Percentiles rank a stretch among this genome's conserved stretches.
phyloP scores from a whole-genome alignment of 371 early-diverging fungal species.

The Mortierella polycephala region DNA sequence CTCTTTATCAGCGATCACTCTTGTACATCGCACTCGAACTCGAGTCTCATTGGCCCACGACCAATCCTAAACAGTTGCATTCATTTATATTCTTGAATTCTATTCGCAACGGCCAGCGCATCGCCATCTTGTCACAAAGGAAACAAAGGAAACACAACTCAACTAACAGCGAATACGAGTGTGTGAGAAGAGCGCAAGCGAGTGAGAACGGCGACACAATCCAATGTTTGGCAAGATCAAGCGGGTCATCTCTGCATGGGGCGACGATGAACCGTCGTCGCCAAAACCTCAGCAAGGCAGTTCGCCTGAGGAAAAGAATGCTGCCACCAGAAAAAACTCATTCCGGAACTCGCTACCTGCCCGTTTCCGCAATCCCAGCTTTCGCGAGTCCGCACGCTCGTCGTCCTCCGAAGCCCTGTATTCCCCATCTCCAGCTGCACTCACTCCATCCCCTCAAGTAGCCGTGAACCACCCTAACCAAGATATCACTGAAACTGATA shows the following conservation, averaged over 20 bases:
- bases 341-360: conserved; percentile 40
- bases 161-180: no score
- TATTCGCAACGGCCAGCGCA: no score
- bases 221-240: conserved; percentile 53
- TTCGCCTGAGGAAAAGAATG: conserved; percentile 7
- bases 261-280: conserved; percentile 17
- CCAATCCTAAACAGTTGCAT: no score
- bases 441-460: background rate
- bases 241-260: conserved; percentile 46
- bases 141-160: no score
- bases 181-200: background rate
- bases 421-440: conserved; percentile 14
- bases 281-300: conserved; percentile 12
- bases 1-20: no score
- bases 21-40: no score
- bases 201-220: background rate
- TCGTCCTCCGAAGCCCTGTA: conserved; percentile 25
- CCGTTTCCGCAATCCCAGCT: conserved; percentile 28
- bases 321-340: conserved; percentile 5
- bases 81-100: no score
- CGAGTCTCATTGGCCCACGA: no score
- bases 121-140: background rate
- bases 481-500: background rate
- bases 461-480: background rate
- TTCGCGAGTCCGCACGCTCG: conserved; percentile 12